Conservation (phyloP, 257 asterid genomes). For the Solanum chaucha region DNA sequence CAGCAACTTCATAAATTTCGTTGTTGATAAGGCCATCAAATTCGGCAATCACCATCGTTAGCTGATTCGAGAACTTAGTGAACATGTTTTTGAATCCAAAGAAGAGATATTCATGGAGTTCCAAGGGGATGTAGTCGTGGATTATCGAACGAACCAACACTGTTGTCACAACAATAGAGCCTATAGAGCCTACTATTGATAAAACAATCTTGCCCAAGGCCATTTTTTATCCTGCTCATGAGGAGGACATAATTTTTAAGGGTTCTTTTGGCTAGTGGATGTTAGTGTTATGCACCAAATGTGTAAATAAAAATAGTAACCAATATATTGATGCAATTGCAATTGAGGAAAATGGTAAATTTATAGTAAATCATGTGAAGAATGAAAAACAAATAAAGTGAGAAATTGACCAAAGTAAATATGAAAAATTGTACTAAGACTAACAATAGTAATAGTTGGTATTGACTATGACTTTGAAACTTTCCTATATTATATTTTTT, state of each 20-base stretch:
- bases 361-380: not conserved
- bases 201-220: not conserved
- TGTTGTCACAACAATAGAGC: conserved; percentile 8
- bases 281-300: not conserved
- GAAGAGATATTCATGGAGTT: conserved; percentile 1
- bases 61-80: not conserved
- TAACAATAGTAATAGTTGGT: not conserved
- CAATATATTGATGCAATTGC: too few relatives aligned
- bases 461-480: not conserved
- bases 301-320: too few relatives aligned
- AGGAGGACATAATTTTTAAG: not conserved
- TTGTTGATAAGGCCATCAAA: not conserved
- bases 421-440: not conserved
- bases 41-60: conserved; percentile 4
- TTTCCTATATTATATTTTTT: too few relatives aligned
- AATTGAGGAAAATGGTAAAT: too few relatives aligned
- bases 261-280: not conserved
- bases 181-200: conserved; percentile 11
- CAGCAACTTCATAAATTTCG: conserved; percentile 8
- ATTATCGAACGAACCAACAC: conserved; percentile 6
- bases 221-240: not conserved
- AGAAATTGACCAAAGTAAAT: not conserved
- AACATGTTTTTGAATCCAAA: not conserved
- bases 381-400: not conserved
- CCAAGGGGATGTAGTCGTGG: conserved; percentile 8